Percentiles rank a stretch among this genome's conserved stretches.
Conservation (phyloP, 2,329 filamentous ascomycete species). For the Aspergillus alliaceus region DNA sequence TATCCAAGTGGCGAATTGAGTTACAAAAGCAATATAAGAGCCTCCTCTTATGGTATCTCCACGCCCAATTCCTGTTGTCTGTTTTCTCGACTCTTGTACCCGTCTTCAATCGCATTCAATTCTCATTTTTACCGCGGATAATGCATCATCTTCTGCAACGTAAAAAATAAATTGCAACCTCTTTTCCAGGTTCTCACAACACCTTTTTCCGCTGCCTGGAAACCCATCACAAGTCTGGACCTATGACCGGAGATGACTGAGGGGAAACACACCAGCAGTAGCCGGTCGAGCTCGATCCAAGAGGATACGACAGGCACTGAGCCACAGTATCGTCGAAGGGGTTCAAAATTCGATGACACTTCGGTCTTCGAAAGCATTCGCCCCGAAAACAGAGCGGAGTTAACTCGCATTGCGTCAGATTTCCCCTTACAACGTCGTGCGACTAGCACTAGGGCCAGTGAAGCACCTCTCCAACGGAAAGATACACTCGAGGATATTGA, state of each 20-base stretch:
- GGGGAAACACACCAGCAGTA: constrained; percentile 5
- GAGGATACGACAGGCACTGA: constrained; percentile 11
- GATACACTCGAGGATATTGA: constrained; percentile 42
- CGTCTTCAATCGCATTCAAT: background rate
- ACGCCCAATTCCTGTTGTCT: background rate
- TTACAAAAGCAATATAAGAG: background rate
- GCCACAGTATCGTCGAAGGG: constrained; percentile 15
- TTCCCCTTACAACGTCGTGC: constrained; percentile 23
- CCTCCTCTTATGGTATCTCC: background rate
- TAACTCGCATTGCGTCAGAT: constrained; percentile 30
- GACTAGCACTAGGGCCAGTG: constrained; percentile 12
- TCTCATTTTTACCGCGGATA: background rate
- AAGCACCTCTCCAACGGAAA: constrained; percentile 23
- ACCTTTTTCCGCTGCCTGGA: background rate
- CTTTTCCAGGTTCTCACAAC: too few relatives aligned
- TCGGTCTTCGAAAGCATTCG: constrained; percentile 27
- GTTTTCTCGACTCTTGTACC: background rate
- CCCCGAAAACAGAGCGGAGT: constrained; percentile 25
- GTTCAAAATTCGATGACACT: constrained; percentile 18
- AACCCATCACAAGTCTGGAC: background rate
- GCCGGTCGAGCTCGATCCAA: constrained; percentile 13
- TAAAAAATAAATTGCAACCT: background rate
- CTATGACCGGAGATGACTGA: constrained; percentile 9
- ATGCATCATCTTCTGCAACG: background rate
- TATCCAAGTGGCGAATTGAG: background rate